Percentiles rank a stretch among this genome's conserved stretches.
These are phyloP conservation scores for Epichloe elymi DNA, from an alignment of 2,329 filamentous ascomycete species.

Conservation along the genomic window DNA sequence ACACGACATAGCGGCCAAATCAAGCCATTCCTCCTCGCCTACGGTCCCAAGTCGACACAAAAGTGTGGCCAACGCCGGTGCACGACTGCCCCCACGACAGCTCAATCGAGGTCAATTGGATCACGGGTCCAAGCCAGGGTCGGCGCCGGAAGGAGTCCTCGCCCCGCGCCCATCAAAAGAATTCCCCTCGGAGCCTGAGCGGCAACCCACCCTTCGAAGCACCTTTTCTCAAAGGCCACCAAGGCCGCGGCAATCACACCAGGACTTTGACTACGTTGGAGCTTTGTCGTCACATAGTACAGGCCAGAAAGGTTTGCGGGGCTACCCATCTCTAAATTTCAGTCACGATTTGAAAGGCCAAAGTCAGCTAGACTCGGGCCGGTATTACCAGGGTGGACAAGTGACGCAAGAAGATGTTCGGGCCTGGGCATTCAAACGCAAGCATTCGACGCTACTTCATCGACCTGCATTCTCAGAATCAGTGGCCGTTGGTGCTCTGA, in stretches of 20 bases:
- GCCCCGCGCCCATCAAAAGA: too few species aligned
- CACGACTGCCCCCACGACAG: too few species aligned
- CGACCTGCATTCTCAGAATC: constrained; percentile 4
- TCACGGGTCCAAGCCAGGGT: too few species aligned
- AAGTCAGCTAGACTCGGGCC: background rate
- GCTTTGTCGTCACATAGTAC: background rate
- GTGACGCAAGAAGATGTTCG: background rate
- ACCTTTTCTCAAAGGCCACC: constrained; percentile 1
- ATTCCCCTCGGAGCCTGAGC: constrained; percentile 7
- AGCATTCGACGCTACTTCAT: constrained; percentile 5
- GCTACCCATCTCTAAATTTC: too few species aligned
- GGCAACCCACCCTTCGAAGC: constrained; percentile 5
- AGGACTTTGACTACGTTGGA: background rate
- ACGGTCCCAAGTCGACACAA: too few species aligned
- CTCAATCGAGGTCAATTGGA: too few species aligned
- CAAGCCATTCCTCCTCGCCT: too few species aligned
- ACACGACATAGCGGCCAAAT: too few species aligned
- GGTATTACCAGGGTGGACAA: background rate
- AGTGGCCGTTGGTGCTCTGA: constrained; percentile 1
- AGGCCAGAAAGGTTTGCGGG: background rate
- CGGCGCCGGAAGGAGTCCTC: too few species aligned
- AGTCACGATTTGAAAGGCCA: background rate
- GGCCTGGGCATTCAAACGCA: background rate
- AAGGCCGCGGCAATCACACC: background rate
- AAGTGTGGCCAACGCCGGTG: too few species aligned